Conservation (phyloP, 441 rosid genomes). For the Capsella rubella region DNA sequence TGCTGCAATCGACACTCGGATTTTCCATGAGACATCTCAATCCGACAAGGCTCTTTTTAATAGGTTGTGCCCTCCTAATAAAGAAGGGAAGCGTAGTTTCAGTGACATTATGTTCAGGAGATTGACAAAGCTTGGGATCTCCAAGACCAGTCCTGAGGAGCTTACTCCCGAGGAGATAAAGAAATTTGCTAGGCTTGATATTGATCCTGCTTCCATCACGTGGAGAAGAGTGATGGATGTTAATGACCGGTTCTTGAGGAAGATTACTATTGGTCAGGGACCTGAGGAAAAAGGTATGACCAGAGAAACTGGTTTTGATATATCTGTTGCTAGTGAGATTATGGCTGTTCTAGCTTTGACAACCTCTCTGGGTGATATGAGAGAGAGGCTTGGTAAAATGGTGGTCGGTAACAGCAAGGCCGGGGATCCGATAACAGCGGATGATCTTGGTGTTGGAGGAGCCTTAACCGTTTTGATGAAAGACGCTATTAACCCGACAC, state of each 20-base stretch:
- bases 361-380: slow-evolving; percentile 94
- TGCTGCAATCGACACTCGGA: slow-evolving; percentile 96
- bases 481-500: slow-evolving; percentile 93
- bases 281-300: slow-evolving; percentile 97
- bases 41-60: slow-evolving; percentile 96
- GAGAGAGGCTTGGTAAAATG: slow-evolving; percentile 97
- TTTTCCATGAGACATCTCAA: slow-evolving; percentile 89
- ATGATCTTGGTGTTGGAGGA: slow-evolving; percentile 97
- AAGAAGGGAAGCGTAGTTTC: slow-evolving; percentile 85
- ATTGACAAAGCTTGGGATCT: slow-evolving; percentile 82
- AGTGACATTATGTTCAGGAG: slow-evolving; percentile 87
- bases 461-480: slow-evolving; percentile 97
- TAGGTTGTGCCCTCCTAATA: slow-evolving; percentile 81
- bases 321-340: slow-evolving; percentile 98
- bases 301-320: slow-evolving; percentile 96
- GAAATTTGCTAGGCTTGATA: slow-evolving; percentile 89
- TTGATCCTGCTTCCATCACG: slow-evolving; percentile 81
- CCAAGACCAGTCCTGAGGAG: slow-evolving; percentile 84
- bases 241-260: slow-evolving; percentile 92
- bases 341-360: slow-evolving; percentile 99
- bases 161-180: slow-evolving; percentile 81
- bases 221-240: slow-evolving; percentile 99
- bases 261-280: slow-evolving; percentile 88
- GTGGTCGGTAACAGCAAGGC: slow-evolving; percentile 93
- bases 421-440: slow-evolving; percentile 93